Evolutionary conservation across 495 filamentous ascomycete genomes (phyloP), one percentile per base, ranked within the genome.

Genomic region (Aspergillus diversus): DNA sequence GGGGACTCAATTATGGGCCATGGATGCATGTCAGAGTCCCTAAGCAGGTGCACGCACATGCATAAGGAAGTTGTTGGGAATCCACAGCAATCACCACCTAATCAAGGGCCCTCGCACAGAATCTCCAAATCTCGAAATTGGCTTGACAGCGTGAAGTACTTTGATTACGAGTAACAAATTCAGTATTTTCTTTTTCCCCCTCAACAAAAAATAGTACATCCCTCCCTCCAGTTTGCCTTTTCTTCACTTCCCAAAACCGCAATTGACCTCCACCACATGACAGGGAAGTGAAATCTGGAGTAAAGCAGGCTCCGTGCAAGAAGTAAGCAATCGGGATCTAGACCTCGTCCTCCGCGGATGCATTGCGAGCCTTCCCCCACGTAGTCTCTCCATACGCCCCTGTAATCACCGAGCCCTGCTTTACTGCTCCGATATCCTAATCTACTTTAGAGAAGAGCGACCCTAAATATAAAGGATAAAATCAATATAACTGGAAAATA

Each of bases 241-340:
- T 43, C 39, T 43, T 43, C 39, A 11, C n/a, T 43, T 13, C 39
- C 8, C n/a, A 11, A 6, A 43, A 43, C 39, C 11, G 8, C 39
- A 43, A 43, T 13, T 11, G 39, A 43, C 21, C 21, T 43, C 39
- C 11, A 43, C 39, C 39, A 43, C 39, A 4, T 43, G 39, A 43
- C 39, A 43, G 39, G n/a, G 3, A 4, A 43, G 39, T 12, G 8
- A 12, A 43, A 43, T 43, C 39, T 43, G 39, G 39, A 43, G 39
- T 4, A 43, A 27, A 27, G 21, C 21, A 27, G 21, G 21, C 21
- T 2, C 21, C 21, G 21, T 39, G 37, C 7, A 39, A 39, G n/a
- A 15, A 13, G 53, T 42, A 33, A 56, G 53, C 52, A 55, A 16
- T n/a, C 34, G 8, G 27, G 34, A 42, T 56, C 53, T 56, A 56